Base-by-base conservation (phyloP, 306 rosid species). In the Comarum palustre region DNA sequence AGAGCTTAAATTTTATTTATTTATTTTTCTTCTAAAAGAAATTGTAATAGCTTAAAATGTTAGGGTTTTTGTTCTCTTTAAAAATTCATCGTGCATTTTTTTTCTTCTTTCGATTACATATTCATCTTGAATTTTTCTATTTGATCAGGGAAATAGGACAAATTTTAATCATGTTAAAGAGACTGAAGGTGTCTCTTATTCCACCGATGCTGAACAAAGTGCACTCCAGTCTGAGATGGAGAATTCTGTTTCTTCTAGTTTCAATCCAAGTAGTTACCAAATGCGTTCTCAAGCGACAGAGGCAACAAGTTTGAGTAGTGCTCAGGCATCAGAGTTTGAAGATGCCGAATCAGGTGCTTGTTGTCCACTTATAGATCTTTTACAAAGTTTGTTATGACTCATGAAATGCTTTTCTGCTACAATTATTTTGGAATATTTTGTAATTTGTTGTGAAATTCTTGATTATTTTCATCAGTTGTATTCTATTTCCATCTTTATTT, bases 311-410 rank as follows among this genome's bases (percentile, higher is more conserved):
- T 82, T 86, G 55, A 88, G 73, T 67, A 88, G 85, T 80, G 77
- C 82, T 64, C 91, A 84, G 74, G 80, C 87, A 71, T 82, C 98
- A 67, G 94, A 88, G 66, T 87, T 70, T 24, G 98, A 88, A 85
- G 96, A 90, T 75, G 86, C 86, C 47, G 95, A 90, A 82, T 90
- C 98, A 60, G 98, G 96, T 88, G 77, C 77, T 32, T 46, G 19
- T 32, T 54, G 50, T 41, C 65, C 50, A 61, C n/a, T n/a, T 62
- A 24, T 78, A 34, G n/a, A 62, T 31, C 24, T 72, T 70, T 46
- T 39, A 60, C 12, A 42, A n/a, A 65, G 77, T 48, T 52, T 75
- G 29, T 66, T 38, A 51, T 36, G 38, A 2, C 41, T 75, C 59
- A 39, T 27, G 59, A 57, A 22, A 71, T 60, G 22, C 42, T 43